Conservation (phyloP, 2,329 filamentous ascomycete species). For the Penicillium sp. region DNA sequence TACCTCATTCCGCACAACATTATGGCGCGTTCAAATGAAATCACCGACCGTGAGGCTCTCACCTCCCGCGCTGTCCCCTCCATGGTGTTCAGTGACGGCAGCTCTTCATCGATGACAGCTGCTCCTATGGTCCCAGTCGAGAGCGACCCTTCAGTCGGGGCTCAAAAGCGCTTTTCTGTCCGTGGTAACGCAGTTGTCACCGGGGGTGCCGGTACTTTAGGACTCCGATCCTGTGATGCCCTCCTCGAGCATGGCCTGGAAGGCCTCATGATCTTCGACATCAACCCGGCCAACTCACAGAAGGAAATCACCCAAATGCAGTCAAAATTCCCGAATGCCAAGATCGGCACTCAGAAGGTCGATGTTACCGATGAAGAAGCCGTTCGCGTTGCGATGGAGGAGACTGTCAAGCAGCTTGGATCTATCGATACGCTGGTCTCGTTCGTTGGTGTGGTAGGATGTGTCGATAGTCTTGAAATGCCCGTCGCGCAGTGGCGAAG, state of each 20-base stretch:
- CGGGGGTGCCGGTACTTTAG: constrained; percentile 66
- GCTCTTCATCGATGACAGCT: constrained; percentile 12
- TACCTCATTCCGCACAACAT: neutral
- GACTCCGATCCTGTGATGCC: constrained; percentile 58
- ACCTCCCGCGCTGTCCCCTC: constrained; percentile 15
- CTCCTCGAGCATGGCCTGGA: constrained; percentile 68
- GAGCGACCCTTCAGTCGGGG: constrained; percentile 8
- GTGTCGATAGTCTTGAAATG: constrained; percentile 62
- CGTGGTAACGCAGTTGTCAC: constrained; percentile 50
- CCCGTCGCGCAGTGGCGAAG: constrained; percentile 60
- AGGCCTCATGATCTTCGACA: constrained; percentile 63
- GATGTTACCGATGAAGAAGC: constrained; percentile 59
- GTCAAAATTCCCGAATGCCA: constrained; percentile 55
- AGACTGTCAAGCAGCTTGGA: constrained; percentile 42
- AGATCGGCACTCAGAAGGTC: constrained; percentile 54
- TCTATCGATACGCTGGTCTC: constrained; percentile 60
- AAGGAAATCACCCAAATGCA: constrained; percentile 49
- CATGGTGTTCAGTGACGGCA: constrained; percentile 21
- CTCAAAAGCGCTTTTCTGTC: constrained; percentile 21
- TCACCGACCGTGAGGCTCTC: constrained; percentile 19
- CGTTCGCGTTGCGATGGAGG: constrained; percentile 22
- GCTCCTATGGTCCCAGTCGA: constrained; percentile 3
- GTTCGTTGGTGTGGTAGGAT: constrained; percentile 69
- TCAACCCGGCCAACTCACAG: constrained; percentile 46
- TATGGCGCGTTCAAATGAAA: constrained; percentile 6